Conservation (phyloP, 768 basidiomycete genomes). For the Tulasnella sp. region DNA sequence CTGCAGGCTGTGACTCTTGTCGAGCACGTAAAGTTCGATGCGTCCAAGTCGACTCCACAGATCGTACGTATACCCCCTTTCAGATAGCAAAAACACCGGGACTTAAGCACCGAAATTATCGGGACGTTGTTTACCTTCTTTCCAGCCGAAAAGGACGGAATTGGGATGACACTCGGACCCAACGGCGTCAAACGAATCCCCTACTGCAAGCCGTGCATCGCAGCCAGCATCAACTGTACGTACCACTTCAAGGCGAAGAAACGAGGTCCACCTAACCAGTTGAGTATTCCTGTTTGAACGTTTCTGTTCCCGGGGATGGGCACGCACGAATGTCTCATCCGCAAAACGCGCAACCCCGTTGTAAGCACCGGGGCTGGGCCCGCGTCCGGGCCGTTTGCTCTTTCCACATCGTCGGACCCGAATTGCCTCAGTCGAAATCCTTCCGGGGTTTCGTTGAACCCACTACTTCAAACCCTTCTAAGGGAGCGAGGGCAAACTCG, state of each 20-base stretch:
- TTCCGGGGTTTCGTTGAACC: too few relatives aligned
- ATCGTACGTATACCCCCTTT: constrained; percentile 18
- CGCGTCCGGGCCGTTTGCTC: background rate
- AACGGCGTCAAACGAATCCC: constrained; percentile 39
- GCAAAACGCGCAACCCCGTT: background rate
- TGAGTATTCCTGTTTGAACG: constrained; percentile 14
- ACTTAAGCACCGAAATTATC: background rate
- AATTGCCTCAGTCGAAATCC: background rate
- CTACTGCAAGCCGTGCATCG: constrained; percentile 74
- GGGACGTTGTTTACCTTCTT: background rate
- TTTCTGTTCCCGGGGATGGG: background rate
- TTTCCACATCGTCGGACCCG: background rate
- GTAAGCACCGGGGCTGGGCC: background rate
- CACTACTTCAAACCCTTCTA: too few relatives aligned
- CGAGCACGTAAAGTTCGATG: constrained; percentile 81
- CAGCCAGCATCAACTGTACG: constrained; percentile 74
- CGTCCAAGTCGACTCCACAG: constrained; percentile 60
- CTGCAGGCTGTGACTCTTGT: constrained; percentile 74
- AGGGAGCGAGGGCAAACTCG: background rate
- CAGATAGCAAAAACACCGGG: background rate
- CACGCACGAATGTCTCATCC: background rate
- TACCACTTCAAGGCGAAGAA: constrained; percentile 96
- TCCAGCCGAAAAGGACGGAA: constrained; percentile 7
- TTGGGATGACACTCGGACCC: constrained; percentile 4
- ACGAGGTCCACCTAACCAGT: constrained; percentile 88